Evolutionary conservation across 2,329 filamentous ascomycete genomes (phyloP).

Genomic region (Xylaria sp.): DNA sequence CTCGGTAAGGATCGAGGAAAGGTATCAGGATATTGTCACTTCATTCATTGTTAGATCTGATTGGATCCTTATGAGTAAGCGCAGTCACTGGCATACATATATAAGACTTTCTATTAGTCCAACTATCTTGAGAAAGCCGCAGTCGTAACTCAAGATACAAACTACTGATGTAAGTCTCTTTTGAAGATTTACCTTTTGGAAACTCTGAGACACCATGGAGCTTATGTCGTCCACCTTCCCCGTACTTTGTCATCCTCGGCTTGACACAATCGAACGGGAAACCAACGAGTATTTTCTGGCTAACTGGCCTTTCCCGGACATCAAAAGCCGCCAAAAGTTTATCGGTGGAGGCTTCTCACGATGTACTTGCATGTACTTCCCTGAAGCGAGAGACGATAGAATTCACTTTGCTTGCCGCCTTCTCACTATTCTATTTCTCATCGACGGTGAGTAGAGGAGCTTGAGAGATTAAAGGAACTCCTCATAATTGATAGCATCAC

Average conservation of each 20-base stretch:
- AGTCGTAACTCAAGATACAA: not conserved
- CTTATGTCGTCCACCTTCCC: not conserved
- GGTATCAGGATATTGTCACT: too few species aligned
- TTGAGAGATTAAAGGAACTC: not conserved
- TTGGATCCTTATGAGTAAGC: not conserved
- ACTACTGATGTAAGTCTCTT: not conserved
- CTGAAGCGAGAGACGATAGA: slow-evolving; percentile 8
- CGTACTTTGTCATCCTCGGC: slow-evolving; percentile 1
- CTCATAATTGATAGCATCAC: not conserved
- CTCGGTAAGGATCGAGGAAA: too few species aligned
- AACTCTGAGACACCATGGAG: not conserved
- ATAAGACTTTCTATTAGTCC: slow-evolving; percentile 1
- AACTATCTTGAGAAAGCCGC: not conserved
- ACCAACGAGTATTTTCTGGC: slow-evolving; percentile 15
- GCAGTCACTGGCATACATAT: slow-evolving; percentile 10
- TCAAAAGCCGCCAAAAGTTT: not conserved
- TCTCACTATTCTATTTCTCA: slow-evolving; percentile 10
- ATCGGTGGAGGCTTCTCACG: not conserved
- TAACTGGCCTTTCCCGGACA: slow-evolving; percentile 16
- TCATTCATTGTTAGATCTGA: too few species aligned
- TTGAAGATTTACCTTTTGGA: not conserved
- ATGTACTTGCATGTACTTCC: slow-evolving; percentile 19
- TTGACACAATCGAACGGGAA: slow-evolving; percentile 9
- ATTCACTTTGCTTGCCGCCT: slow-evolving; percentile 21
- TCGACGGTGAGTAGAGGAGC: slow-evolving; percentile 13